A percentile compares a stretch with the other conserved stretches of the same genome.
These are phyloP conservation scores for Sarocladiaceae sp. DNA, from an alignment of 2,329 filamentous ascomycete species.

Conservation along the genomic window DNA sequence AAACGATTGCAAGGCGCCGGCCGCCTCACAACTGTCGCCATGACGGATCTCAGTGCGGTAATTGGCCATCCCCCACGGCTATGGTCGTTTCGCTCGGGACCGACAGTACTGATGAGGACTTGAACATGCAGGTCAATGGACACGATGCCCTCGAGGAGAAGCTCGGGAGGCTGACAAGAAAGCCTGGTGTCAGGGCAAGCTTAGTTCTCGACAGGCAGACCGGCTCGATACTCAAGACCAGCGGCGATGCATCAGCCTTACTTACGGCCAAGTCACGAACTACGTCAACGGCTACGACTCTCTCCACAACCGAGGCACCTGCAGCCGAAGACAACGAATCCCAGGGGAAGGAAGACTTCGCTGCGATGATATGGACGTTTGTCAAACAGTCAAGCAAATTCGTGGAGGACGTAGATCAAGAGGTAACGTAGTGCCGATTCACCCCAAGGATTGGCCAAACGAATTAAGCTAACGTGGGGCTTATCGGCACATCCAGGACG, in stretches of 20 bases:
- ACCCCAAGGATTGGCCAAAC: neutral
- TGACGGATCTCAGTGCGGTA: slow-evolving; percentile 7
- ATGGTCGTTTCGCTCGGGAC: neutral
- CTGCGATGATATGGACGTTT: slow-evolving; percentile 72
- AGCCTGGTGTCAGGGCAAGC: slow-evolving; percentile 74
- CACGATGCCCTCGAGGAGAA: slow-evolving; percentile 61
- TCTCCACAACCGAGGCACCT: slow-evolving; percentile 34
- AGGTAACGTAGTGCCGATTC: slow-evolving; percentile 41
- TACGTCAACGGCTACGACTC: slow-evolving; percentile 36
- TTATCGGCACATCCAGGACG: slow-evolving; percentile 48
- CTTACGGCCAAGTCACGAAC: slow-evolving; percentile 32
- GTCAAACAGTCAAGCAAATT: slow-evolving; percentile 64
- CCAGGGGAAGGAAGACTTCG: slow-evolving; percentile 67
- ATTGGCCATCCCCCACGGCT: neutral
- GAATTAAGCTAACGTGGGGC: neutral
- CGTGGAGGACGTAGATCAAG: slow-evolving; percentile 68
- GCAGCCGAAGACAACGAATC: slow-evolving; percentile 43
- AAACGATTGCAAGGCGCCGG: slow-evolving; percentile 6
- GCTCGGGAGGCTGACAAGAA: slow-evolving; percentile 68
- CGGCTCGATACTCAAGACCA: slow-evolving; percentile 71
- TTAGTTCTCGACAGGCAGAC: slow-evolving; percentile 69
- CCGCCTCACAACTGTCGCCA: slow-evolving; percentile 6
- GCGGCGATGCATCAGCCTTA: slow-evolving; percentile 61
- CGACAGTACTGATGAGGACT: neutral
- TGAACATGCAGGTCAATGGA: slow-evolving; percentile 32